Evolutionary conservation across 495 filamentous ascomycete genomes (phyloP), one percentile per base, ranked within the genome.

Genomic region (Aspergillus egyptiacus): DNA sequence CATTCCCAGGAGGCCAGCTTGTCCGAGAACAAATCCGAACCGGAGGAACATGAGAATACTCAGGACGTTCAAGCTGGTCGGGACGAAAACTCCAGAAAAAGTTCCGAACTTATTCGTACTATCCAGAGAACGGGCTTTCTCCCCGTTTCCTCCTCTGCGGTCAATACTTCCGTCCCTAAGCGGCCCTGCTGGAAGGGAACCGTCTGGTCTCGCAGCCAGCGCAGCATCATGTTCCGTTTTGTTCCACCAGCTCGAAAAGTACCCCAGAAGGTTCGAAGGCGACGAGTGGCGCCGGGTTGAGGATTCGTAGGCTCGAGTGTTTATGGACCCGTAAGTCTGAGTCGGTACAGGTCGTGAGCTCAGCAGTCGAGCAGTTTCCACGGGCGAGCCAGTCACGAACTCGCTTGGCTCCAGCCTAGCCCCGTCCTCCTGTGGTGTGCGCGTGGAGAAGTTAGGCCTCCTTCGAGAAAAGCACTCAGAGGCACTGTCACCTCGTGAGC

Each of bases 41-140:
- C 86, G 75, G 62, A 91, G 71, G 68, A 95, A 95, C 89, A 94
- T 93, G 33, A 95, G 78, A 70, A 95, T 95, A 53, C 87, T 91
- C 38, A 94, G 68, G n/a, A 94, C 87, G 65, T 94, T 95, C 55
- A 93, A 67, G 37, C 81, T 89, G 5, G 87, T 89, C 18, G 89
- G 89, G 17, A 93, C 84, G 62, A 90, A 95, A 31, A 93, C 89
- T 6, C 86, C 86, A 8, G 85, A 84, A 58, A 86, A 83, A 3
- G 80, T 81, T 13, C 85, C 83, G 44, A 91, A 74, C 62, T 89
- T 91, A 50, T 70, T 71, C 2, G 69, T 57, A 35, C 69, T 71
- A 24, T 80, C 79, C 38, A 70, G 56, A 18, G 73, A 63, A 39
- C 77, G 69, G 61, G 59, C 19, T 58, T 66, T 54, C 65, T 76